Conservation (phyloP, 2,329 filamentous ascomycete species). For the Diplocarpon mali region DNA sequence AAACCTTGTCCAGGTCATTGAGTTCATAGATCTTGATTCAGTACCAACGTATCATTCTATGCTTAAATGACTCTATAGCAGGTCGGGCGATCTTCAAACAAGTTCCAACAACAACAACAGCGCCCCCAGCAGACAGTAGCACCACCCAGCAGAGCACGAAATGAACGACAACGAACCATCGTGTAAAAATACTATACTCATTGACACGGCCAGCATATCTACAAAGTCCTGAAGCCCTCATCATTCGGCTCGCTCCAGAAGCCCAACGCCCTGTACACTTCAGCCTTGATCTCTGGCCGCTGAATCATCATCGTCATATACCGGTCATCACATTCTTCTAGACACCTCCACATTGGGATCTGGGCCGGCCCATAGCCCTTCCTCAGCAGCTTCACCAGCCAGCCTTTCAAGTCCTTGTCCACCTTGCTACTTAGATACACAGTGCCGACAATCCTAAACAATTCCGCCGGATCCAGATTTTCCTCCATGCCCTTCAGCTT, state of each 20-base stretch:
- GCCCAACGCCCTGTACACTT: neutral
- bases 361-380: neutral
- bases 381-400: conserved; percentile 14
- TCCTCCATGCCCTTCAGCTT: conserved; percentile 12
- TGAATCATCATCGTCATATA: neutral
- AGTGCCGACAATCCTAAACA: conserved; percentile 11
- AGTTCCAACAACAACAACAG: no score
- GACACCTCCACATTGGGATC: neutral
- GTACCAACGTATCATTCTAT: no score
- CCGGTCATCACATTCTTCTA: neutral
- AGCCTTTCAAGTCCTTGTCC: conserved; percentile 16
- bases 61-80: no score
- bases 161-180: neutral
- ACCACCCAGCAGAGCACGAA: neutral
- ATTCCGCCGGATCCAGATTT: neutral
- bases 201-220: neutral
- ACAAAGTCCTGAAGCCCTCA: neutral
- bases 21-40: neutral
- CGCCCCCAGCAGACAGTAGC: neutral
- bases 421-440: conserved; percentile 17
- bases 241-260: neutral
- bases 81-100: no score
- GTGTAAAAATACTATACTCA: neutral
- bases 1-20: neutral
- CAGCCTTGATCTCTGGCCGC: conserved; percentile 6